These are phyloP conservation scores for Microbotryum saponariae DNA, from an alignment of 1,284 basidiomycete species.

Conservation along the genomic window DNA sequence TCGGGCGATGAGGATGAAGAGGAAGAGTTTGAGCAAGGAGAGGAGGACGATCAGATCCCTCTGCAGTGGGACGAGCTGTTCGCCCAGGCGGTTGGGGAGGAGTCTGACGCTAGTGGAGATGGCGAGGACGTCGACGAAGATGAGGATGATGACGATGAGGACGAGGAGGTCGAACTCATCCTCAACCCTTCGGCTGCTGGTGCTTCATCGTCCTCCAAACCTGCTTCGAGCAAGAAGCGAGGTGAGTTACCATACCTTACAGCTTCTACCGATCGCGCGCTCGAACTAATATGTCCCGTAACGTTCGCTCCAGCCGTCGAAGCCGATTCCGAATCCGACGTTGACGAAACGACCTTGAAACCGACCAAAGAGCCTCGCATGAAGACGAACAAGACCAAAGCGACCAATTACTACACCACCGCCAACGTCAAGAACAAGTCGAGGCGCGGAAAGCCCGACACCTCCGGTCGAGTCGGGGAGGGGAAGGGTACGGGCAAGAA, in stretches of 20 bases:
- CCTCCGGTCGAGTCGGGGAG: conserved; percentile 1
- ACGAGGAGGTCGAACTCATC: conserved; percentile 26
- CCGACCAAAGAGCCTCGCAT: conserved; percentile 61
- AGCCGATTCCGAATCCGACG: conserved; percentile 3
- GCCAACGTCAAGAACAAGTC: conserved; percentile 43
- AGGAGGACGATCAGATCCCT: conserved; percentile 30
- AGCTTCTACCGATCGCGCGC: no score
- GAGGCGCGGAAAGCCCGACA: neutral
- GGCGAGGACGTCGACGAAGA: conserved; percentile 33
- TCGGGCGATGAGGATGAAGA: conserved; percentile 39
- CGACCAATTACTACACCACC: conserved; percentile 69
- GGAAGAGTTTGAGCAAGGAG: conserved; percentile 40
- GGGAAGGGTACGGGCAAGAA: conserved; percentile 10
- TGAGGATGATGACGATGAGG: conserved; percentile 30
- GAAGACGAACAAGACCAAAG: conserved; percentile 89
- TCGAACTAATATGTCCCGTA: no score
- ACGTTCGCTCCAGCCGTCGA: neutral
- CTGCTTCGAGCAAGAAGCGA: conserved; percentile 31
- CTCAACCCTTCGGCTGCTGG: conserved; percentile 4
- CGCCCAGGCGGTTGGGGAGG: conserved; percentile 28
- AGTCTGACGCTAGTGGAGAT: neutral
- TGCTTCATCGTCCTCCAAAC: conserved; percentile 21
- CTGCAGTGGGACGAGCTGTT: conserved; percentile 33
- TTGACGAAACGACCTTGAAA: conserved; percentile 20
- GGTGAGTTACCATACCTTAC: conserved; percentile 11